phyloP scores from a whole-genome alignment of 208 protist species.

The Crithidia sp. region DNA sequence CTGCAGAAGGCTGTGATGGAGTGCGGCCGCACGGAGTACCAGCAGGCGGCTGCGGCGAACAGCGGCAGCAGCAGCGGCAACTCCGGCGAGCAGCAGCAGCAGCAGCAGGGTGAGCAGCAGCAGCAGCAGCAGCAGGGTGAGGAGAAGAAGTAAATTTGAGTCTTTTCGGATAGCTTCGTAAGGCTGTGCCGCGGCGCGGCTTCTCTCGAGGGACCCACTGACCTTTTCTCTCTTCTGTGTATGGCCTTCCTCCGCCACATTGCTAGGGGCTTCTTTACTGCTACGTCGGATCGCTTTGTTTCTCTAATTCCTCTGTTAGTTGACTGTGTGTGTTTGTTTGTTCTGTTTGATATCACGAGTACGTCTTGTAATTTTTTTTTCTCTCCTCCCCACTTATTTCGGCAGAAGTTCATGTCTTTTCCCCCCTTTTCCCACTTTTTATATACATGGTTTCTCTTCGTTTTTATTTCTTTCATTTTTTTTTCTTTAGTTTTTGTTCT shows the following conservation, averaged over 20 bases:
- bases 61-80: conserved; percentile 13
- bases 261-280: no score
- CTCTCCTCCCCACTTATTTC: not conserved
- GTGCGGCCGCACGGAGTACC: conserved; percentile 77
- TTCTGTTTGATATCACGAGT: no score
- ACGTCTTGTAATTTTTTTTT: no score
- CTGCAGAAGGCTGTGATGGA: conserved; percentile 90
- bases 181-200: not conserved
- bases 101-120: conserved; percentile 5
- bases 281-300: no score
- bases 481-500: conserved; percentile 16
- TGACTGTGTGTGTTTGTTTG: no score
- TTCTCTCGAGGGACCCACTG: no score
- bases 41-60: conserved; percentile 68
- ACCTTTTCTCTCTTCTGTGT: conserved; percentile 15
- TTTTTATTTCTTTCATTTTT: conserved; percentile 18
- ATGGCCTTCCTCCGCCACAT: no score
- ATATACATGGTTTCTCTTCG: conserved; percentile 17
- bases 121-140: conserved; percentile 19
- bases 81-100: conserved; percentile 22
- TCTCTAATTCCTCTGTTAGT: no score
- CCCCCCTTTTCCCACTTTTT: no score
- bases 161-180: not conserved
- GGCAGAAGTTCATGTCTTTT: not conserved
- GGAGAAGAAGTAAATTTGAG: conserved; percentile 15